Conservation (phyloP, 352 stramenopile species). For the Lagenidium sp. region DNA sequence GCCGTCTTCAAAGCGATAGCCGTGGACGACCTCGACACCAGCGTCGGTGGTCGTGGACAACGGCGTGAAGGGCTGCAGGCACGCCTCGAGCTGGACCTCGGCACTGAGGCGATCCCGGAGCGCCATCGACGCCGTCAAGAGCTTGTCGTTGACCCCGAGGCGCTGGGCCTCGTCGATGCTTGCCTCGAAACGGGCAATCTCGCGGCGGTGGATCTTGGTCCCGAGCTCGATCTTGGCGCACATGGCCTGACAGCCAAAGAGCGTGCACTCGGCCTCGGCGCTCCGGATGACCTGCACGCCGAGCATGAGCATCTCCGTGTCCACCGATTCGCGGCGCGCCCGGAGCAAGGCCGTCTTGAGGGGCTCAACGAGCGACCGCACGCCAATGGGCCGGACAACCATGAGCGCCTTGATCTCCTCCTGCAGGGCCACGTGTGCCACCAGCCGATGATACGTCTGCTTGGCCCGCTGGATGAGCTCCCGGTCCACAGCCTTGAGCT, state of each 20-base stretch:
- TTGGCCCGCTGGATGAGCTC: slow-evolving; percentile 38
- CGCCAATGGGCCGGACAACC: slow-evolving; percentile 54
- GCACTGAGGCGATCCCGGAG: slow-evolving; percentile 52
- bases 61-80: slow-evolving; percentile 35
- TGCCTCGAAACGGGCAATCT: slow-evolving; percentile 57
- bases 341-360: slow-evolving; percentile 45
- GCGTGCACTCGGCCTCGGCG: slow-evolving; percentile 67
- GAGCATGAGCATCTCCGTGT: slow-evolving; percentile 40
- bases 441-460: slow-evolving; percentile 59
- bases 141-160: slow-evolving; percentile 43
- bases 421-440: slow-evolving; percentile 58
- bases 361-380: slow-evolving; percentile 53
- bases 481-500: slow-evolving; percentile 48
- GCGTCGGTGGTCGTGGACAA: slow-evolving; percentile 13
- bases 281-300: slow-evolving; percentile 57
- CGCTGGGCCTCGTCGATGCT: slow-evolving; percentile 42
- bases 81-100: slow-evolving; percentile 56
- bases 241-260: slow-evolving; percentile 67
- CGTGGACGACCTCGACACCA: slow-evolving; percentile 12
- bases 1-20: slow-evolving; percentile 48
- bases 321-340: slow-evolving; percentile 38
- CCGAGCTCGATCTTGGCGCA: slow-evolving; percentile 52
- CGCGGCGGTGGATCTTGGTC: slow-evolving; percentile 31
- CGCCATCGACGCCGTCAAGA: slow-evolving; percentile 27
- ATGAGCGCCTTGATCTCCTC: slow-evolving; percentile 76